These are phyloP conservation scores for Meira miltonrushii DNA, from an alignment of 1,284 basidiomycete species.

Conservation along the genomic window DNA sequence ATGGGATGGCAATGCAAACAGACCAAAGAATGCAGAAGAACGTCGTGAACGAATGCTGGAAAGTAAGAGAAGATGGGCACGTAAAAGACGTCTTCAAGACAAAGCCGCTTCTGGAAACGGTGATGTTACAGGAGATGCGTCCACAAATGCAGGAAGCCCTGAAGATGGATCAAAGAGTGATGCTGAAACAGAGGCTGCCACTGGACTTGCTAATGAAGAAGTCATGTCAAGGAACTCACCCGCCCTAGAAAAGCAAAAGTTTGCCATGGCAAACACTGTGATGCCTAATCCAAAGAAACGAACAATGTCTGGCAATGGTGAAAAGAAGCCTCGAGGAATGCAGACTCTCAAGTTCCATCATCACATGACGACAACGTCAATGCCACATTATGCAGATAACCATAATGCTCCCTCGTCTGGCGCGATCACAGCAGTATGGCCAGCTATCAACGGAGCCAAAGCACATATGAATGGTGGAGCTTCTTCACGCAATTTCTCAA, in stretches of 20 bases:
- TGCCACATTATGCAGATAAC: no score
- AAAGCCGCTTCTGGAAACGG: constrained; percentile 25
- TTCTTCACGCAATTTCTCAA: no score
- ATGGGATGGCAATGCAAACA: constrained; percentile 59
- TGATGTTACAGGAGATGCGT: neutral
- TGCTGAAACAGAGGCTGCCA: neutral
- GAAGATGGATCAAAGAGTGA: neutral
- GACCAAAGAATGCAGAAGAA: constrained; percentile 57
- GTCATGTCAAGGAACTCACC: no score
- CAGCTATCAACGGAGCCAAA: no score
- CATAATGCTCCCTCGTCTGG: no score
- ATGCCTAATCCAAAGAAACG: neutral
- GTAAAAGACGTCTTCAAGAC: constrained; percentile 54
- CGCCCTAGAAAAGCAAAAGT: no score
- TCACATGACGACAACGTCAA: no score
- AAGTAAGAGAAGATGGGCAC: constrained; percentile 58
- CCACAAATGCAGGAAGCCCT: constrained; percentile 8
- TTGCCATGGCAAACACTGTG: no score
- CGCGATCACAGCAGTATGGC: no score
- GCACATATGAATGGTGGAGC: no score
- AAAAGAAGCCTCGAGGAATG: neutral
- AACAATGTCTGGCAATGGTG: constrained; percentile 13
- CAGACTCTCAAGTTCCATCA: constrained; percentile 3
- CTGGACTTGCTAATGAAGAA: neutral
- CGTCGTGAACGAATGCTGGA: constrained; percentile 57